These are phyloP conservation scores for Diaporthe capsici DNA, from an alignment of 2,329 filamentous ascomycete genomes.

Conservation along the genomic window DNA sequence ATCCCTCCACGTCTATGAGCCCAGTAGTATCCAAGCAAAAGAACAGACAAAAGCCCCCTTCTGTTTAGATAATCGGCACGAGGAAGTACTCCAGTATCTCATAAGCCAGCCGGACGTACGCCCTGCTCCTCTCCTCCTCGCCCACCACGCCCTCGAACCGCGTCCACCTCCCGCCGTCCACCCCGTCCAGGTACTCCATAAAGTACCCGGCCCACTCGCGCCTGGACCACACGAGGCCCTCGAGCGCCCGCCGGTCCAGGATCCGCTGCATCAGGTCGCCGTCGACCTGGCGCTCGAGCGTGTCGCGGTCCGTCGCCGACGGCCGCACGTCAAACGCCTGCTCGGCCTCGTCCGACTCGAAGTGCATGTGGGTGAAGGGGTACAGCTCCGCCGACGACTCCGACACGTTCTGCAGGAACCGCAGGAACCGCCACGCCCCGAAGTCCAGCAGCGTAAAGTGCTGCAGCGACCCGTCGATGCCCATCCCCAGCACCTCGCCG, in stretches of 20 bases:
- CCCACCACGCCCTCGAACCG: conserved; percentile 48
- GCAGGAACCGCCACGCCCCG: conserved; percentile 76
- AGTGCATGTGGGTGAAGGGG: conserved; percentile 59
- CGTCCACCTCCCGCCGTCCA: conserved; percentile 63
- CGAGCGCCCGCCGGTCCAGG: conserved; percentile 56
- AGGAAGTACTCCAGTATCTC: conserved; percentile 68
- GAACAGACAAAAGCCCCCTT: not conserved
- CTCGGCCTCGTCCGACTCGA: conserved; percentile 43
- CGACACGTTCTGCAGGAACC: conserved; percentile 80
- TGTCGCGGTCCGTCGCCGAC: conserved; percentile 51
- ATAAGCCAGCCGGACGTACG: conserved; percentile 66
- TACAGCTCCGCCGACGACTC: conserved; percentile 62
- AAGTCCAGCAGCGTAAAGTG: conserved; percentile 77
- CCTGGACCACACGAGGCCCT: conserved; percentile 14
- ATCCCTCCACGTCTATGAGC: not conserved
- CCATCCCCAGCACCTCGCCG: conserved; percentile 73
- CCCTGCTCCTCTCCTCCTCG: conserved; percentile 44
- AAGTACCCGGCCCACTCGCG: conserved; percentile 58
- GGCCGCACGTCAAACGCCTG: conserved; percentile 54
- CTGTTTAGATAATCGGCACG: conserved; percentile 60
- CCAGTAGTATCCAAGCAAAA: not conserved
- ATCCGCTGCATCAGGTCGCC: conserved; percentile 75
- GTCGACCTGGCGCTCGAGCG: conserved; percentile 73
- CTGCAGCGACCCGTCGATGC: conserved; percentile 78
- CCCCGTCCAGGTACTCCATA: conserved; percentile 61